Evolutionary conservation across 108 stramenopile species (phyloP).

Genomic region (Stephanodiscus triporus): DNA sequence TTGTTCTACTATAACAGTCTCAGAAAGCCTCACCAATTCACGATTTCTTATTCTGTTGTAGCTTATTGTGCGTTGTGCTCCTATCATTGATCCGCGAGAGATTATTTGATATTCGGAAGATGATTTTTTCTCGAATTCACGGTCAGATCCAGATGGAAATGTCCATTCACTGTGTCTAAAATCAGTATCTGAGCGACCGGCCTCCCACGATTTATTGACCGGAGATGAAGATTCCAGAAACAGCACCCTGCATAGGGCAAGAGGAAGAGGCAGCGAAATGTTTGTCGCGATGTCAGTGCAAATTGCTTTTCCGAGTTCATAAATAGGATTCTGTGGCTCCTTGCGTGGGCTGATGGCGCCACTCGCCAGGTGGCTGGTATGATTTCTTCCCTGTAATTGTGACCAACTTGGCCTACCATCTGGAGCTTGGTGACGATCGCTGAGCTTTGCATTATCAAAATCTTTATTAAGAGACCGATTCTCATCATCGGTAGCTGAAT

Average conservation of each 20-base stretch:
- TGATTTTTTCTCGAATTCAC: slow-evolving; percentile 67
- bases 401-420: slow-evolving; percentile 36
- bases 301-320: slow-evolving; percentile 70
- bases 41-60: slow-evolving; percentile 70
- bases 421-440: slow-evolving; percentile 25
- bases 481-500: slow-evolving; percentile 17
- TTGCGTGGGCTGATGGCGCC: slow-evolving; percentile 11
- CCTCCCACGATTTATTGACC: slow-evolving; percentile 76
- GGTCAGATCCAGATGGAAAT: slow-evolving; percentile 72
- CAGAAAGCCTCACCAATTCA: slow-evolving; percentile 60
- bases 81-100: slow-evolving; percentile 76
- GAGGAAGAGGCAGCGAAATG: slow-evolving; percentile 63
- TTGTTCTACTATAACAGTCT: slow-evolving; percentile 71
- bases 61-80: slow-evolving; percentile 68
- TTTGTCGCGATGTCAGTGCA: slow-evolving; percentile 67
- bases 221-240: slow-evolving; percentile 81
- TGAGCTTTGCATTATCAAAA: slow-evolving; percentile 11
- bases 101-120: slow-evolving; percentile 74
- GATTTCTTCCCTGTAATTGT: slow-evolving; percentile 39
- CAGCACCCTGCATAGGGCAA: slow-evolving; percentile 74
- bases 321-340: slow-evolving; percentile 46
- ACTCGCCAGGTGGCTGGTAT: slow-evolving; percentile 24
- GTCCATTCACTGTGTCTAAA: slow-evolving; percentile 72
- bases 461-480: slow-evolving; percentile 6
- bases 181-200: slow-evolving; percentile 68